Evolutionary conservation across 495 filamentous ascomycete species (phyloP), one percentile per base, ranked within the genome.

Genomic region (Aspergillus baeticus): DNA sequence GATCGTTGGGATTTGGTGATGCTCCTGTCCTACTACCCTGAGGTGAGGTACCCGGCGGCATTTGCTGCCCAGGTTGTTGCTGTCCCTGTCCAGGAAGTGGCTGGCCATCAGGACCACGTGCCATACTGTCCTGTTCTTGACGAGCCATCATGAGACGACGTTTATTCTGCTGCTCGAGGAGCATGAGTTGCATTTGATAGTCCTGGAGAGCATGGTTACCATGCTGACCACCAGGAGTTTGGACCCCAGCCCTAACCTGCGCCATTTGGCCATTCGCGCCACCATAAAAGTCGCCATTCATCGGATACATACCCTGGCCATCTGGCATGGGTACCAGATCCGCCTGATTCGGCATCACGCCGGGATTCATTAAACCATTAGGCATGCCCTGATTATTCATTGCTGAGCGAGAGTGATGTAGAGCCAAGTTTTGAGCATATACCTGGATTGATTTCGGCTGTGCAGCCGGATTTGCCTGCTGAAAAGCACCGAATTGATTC

Each of bases 121-220:
- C 75, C 70, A 89, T 85, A 59, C 75, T 88, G 61, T 97, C 92
- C 74, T 97, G 93, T 71, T 98, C 94, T 72, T 96, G 90, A 39
- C 94, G 87, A 55, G 94, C 94, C 92, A 96, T 95, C 81, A 97
- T 87, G 64, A 98, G 76, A 20, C 94, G 81, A 66, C 93, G 94
- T 81, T 98, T 98, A 64, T 98, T 98, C 70, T 98, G 94, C 74
- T 98, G 94, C 71, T 98, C 94, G 37, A 98, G 85, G 51, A 98
- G 71, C 94, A 98, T 97, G 67, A 98, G 78, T 66, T 98, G 94
- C 94, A 97, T 96, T 75, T 98, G 94, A 72, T 98, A 98, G 69
- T 98, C 95, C 69, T 97, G 93, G 51, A 98, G 79, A 35, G 95
- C 95, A 70, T 96, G 92, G 64, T 94, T 96, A 67, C 91, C 91